Base-by-base conservation (phyloP, 2,329 filamentous ascomycete genomes). In the Stachybotrys chartarum region DNA sequence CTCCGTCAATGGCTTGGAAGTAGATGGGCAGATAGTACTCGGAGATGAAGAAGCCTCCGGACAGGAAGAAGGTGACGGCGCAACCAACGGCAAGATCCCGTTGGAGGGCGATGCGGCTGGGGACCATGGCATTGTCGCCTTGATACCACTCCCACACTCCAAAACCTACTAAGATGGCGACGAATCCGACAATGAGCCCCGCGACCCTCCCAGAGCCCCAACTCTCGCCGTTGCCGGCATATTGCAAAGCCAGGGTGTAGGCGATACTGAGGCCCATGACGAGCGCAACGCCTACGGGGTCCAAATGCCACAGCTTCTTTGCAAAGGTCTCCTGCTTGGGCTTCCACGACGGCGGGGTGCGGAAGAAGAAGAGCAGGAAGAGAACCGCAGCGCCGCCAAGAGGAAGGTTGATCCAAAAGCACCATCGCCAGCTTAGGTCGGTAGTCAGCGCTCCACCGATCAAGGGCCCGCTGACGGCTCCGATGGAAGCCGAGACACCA, bases 11-110 rank as follows among this genome's bases (percentile, higher is more conserved):
- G 60, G 57, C 58, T 56, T 68, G 66, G 55, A 67, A 68, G 58
- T 73, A 77, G 54, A 77, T 69, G 0, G 75, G 73, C 1, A 76
- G 63, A 61, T 55, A 65, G 62, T 72, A 74, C 1, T 73, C 57
- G 2, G 72, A 58, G 1, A 73, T 54, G 60, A 72, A 74, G 60
- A 69, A 75, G 6, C 60, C 56, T 5, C 68, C 68, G 0, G 61
- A 64, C 30, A 70, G 66, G 58, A 72, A 72, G 59, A 74, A 73
- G n/a, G 65, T 62, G 60, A 63, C 72, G 6, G 58, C 16, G 60
- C 65, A 66, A 31, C 61, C 63, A 17, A 68, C 56, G 30, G 57
- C 58, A 47, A 74, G 61, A 12, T 63, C 64, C 1, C 71, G 64
- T 6, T 69, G n/a, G n/a, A n/a, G n/a, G n/a, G n/a, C n/a, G n/a